Evolutionary conservation across 2,329 filamentous ascomycete genomes (phyloP), one percentile per base, ranked within the genome.

Genomic region (Phymatotrichopsis omnivora): DNA sequence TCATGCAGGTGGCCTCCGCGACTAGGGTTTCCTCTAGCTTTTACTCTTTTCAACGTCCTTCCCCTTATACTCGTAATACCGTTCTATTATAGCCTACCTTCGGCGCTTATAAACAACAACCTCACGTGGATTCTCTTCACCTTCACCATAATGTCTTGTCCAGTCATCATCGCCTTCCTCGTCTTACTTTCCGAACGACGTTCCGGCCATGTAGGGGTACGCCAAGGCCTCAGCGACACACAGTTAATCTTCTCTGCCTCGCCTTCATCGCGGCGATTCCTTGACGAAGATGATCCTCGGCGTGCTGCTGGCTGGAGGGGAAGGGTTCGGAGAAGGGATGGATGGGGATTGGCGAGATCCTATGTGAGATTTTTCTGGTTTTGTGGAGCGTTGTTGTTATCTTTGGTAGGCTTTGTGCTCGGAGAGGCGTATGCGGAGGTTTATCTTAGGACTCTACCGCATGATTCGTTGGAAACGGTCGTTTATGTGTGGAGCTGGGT

Each of bases 401-500:
- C 73, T 10, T 66, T 82, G 53, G 65, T 80, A 56, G 78, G 76
- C 11, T 81, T 81, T 61, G 72, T 80, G 7, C 68, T 81, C 53
- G 78, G 78, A 60, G 78, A 82, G 61, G 75, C 75, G 1, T 81
- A 81, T 60, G 77, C 77, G 12, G 78, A 81, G 63, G 73, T 80
- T 10, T 82, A 82, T 55, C 66, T 82, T 28, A 69, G 75, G 29
- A 81, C 78, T 1, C 63, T 82, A 45, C 78, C 78, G 4, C 78
- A 82, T 58, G 71, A 73, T 62, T 80, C 71, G 49, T 66, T 77
- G 52, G 76, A 81, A 60, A 81, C 77, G 0, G 73, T 82, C 41
- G 68, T 79, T 8, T 82, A 82, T 57, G 78, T 82, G 37, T 82
- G 81, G 60, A 78, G 75, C 38, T 82, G 78, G 78, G 75, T 81